Conservation (phyloP, 768 basidiomycete species). For the Suillus brevipes region DNA sequence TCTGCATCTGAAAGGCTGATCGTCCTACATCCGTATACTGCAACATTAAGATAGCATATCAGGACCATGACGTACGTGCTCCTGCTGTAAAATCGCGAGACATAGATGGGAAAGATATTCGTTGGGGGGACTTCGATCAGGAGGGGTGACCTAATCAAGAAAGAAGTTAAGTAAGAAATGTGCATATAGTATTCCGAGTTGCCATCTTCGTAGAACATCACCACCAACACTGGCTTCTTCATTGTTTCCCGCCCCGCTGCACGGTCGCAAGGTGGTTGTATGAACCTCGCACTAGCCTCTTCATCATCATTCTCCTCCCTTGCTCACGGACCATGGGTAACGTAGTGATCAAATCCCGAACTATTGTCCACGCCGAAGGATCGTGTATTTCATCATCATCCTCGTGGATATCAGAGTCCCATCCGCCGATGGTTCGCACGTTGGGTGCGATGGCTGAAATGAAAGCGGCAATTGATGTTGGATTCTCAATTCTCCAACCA, state of each 20-base stretch:
- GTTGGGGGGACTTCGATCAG: neutral
- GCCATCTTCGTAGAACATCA: too few species aligned
- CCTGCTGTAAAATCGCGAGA: neutral
- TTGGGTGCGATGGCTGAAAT: constrained; percentile 31
- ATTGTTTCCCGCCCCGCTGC: neutral
- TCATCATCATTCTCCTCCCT: neutral
- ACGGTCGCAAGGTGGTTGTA: neutral
- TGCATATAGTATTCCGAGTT: too few species aligned
- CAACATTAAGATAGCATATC: neutral
- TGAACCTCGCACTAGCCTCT: neutral
- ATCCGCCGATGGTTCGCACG: constrained; percentile 6
- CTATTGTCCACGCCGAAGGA: constrained; percentile 10
- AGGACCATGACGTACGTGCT: neutral
- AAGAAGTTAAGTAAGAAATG: neutral
- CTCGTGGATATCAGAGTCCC: too few species aligned
- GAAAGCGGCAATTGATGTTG: constrained; percentile 21
- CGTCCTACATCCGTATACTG: too few species aligned
- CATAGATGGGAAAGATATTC: neutral
- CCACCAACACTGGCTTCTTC: neutral
- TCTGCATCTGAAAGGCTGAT: too few species aligned
- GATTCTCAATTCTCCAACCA: neutral
- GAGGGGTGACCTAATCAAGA: neutral
- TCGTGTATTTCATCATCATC: constrained; percentile 12
- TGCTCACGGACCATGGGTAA: constrained; percentile 17
- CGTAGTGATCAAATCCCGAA: constrained; percentile 23